Evolutionary conservation across 495 filamentous ascomycete genomes (phyloP), one percentile per base, ranked within the genome.

Genomic region (Polyplosphaeria fusca): DNA sequence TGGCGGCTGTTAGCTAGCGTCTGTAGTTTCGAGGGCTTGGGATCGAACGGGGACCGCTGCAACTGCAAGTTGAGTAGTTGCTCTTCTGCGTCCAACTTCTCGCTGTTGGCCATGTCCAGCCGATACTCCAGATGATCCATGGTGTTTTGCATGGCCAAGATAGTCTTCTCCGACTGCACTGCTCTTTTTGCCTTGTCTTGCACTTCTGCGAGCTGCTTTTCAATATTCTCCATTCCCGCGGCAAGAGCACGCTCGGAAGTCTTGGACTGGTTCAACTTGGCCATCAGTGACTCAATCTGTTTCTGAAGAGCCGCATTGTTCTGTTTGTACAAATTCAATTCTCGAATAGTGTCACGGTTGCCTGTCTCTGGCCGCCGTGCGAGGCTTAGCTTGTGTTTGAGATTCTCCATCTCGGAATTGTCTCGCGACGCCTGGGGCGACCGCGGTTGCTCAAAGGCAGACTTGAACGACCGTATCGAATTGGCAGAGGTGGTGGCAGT

Each of bases 211-310:
- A 44, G 52, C 13, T 44, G 22, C 47, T 57, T 51, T 32, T 56
- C 52, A 25, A 52, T 26, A 25, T 52, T 28, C 24, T 56, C 59
- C 13, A 62, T 28, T 5, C 26, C 55, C 19, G 27, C 26, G 4
- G 18, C 40, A 5, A 58, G 28, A 22, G 27, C 47, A 18, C 55
- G 40, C 50, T 64, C 61, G 11, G 18, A 32, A 32, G 55, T 38
- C 46, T 55, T 64, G 16, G 50, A 60, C 24, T 60, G 55, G 27
- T 64, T 65, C n/a, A 65, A 52, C 47, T 65, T 65, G 16, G 43
- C 19, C 62, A 65, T 65, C 26, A 65, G 37, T 13, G 41, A 52
- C 26, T 61, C 62, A 20, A 65, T 52, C 41, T 65, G 62, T 48
- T 51, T 63, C 24, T 58, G 54, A 1, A 63, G 45, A 9, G 60